Evolutionary conservation across 83 land plant genomes (phyloP), one percentile per base, ranked within the genome.

Genomic region (Picea engelmannii): DNA sequence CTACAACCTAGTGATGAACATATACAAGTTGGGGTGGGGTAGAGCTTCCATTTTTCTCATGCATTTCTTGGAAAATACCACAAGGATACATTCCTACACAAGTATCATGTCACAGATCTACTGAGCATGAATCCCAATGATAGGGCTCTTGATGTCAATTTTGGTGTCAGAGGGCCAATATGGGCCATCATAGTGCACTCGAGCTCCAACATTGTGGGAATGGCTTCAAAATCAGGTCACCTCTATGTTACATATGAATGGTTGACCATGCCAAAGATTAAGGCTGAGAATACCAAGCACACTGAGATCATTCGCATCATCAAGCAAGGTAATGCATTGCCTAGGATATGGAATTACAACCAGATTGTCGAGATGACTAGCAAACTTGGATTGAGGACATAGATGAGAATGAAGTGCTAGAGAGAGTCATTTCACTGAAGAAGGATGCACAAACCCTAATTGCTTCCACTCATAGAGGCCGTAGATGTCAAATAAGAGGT

Each of bases 11-110:
- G 97, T 96, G 40, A 96, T 97, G 23, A 97, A 80, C 65, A 85
- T 86, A 13, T 94, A 94, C 84, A 95, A 96, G 85, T 96, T 97
- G 99, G 99, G 99, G 0, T 96, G 99, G 99, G 99, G 11, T 95
- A 96, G 85, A 90, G 93, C 86, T 94, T 96, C 90, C 99, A 96
- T 79, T 96, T 96, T 90, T 94, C 99, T 38, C 99, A 95, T 4
- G 86, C 94, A 71, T 11, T 93, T 31, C 89, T 89, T 4, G 95
- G 95, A 23, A 85, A 88, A 81, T 89, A 93, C 47, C 93, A 96
- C 87, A 86, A 94, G 47, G 91, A 90, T 85, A 96, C 96, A 62
- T 81, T 90, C 78, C 78, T 91, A 84, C 99, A 96, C 90, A 95
- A 96, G 90, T 92, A 88, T 83, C 83, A 84, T 76, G 95, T 91